Conservation (phyloP, 306 rosid genomes). For the Lathyrus sativus region DNA sequence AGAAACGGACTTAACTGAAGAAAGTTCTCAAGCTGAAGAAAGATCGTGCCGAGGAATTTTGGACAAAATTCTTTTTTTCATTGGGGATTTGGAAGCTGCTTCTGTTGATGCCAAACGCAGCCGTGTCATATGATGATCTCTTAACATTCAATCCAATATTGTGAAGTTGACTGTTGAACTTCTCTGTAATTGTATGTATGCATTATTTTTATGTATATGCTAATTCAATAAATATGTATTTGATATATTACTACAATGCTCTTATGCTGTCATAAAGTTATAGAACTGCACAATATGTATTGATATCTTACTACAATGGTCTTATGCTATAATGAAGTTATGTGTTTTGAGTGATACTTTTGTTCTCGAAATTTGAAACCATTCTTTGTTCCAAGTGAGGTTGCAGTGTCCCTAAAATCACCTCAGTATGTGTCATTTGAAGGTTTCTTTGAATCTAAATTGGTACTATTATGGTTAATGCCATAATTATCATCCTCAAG, state of each 20-base stretch:
- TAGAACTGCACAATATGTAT: too few relatives aligned
- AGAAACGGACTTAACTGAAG: constrained; percentile 38
- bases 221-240: not conserved
- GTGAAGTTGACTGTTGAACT: constrained; percentile 29
- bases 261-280: too few relatives aligned
- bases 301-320: too few relatives aligned
- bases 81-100: constrained; percentile 83
- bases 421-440: constrained; percentile 23
- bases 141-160: not conserved
- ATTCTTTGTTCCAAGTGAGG: constrained; percentile 34
- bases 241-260: not conserved
- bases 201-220: constrained; percentile 38
- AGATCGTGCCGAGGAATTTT: constrained; percentile 59
- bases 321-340: too few relatives aligned
- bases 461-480: constrained; percentile 43
- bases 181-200: constrained; percentile 38
- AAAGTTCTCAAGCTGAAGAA: constrained; percentile 47
- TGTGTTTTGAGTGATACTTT: too few relatives aligned
- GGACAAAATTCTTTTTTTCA: constrained; percentile 74
- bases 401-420: constrained; percentile 33
- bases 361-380: too few relatives aligned
- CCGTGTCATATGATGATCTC: constrained; percentile 43
- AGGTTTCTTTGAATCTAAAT: constrained; percentile 42
- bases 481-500: constrained; percentile 77
- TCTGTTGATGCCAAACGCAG: constrained; percentile 64